A percentile compares a stretch with the other conserved stretches of the same genome.
phyloP scores from a whole-genome alignment of 1,139 yeast genomes.

The Scheffersomyces segobiensis region DNA sequence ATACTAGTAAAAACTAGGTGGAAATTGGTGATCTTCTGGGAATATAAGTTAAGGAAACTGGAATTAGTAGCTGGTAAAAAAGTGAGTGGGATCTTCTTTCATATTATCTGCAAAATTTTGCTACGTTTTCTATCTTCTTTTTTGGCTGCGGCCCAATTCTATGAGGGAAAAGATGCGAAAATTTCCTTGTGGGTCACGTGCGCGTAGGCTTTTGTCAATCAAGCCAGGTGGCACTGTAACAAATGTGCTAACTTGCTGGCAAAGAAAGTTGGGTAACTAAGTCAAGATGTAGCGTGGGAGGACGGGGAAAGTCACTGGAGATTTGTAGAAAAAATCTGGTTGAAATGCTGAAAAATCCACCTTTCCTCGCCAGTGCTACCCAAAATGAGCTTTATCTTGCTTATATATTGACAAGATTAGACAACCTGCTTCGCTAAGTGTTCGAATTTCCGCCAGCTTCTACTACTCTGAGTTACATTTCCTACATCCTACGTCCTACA shows the following conservation, averaged over 20 bases:
- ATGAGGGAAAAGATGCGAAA: neutral
- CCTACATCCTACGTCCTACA: too few relatives aligned
- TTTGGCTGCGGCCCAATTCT: neutral
- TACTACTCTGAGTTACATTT: neutral
- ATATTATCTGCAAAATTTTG: neutral
- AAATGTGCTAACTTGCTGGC: neutral
- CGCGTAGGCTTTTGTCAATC: neutral
- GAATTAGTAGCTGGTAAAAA: neutral
- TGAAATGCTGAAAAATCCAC: neutral
- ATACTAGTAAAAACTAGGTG: neutral
- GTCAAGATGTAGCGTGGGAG: neutral
- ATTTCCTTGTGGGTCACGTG: neutral
- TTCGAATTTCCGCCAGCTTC: neutral
- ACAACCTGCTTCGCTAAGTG: neutral
- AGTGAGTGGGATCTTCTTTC: neutral
- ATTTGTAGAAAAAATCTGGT: neutral
- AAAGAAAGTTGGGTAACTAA: too few relatives aligned
- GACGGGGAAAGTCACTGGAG: neutral
- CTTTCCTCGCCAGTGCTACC: neutral
- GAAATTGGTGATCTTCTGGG: neutral
- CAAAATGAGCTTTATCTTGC: neutral
- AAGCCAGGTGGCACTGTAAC: neutral
- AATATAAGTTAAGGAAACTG: neutral
- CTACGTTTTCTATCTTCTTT: neutral
- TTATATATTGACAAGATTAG: neutral